These are phyloP conservation scores for Sanghuangporus sanghuang DNA, from an alignment of 1,284 basidiomycete genomes.

Conservation along the genomic window DNA sequence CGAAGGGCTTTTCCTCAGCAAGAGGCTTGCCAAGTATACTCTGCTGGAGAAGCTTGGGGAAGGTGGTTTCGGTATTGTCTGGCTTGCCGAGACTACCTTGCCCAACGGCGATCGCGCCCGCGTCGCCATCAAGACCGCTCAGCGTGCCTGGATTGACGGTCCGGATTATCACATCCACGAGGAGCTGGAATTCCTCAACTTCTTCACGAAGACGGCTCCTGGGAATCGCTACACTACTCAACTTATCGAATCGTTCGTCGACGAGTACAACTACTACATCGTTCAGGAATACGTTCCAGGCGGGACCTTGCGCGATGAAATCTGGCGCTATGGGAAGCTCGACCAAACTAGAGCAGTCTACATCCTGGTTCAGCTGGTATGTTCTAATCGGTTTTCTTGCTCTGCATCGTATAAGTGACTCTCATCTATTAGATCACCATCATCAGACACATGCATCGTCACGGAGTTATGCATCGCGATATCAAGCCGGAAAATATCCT, in stretches of 20 bases:
- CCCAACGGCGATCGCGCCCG: background rate
- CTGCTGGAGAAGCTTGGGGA: background rate
- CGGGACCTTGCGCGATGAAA: conserved; percentile 2
- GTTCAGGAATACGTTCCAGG: background rate
- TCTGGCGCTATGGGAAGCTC: background rate
- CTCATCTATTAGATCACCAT: background rate
- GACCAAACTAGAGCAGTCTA: background rate
- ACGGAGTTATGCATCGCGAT: conserved; percentile 59
- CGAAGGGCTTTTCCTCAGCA: background rate
- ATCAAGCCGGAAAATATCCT: conserved; percentile 65
- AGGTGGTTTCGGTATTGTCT: background rate
- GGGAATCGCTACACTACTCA: background rate
- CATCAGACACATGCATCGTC: background rate
- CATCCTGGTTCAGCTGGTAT: background rate
- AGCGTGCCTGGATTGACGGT: background rate
- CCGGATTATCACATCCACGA: background rate
- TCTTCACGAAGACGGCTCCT: background rate
- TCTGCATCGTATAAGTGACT: background rate
- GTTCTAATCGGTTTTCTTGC: background rate
- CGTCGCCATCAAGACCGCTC: conserved; percentile 3
- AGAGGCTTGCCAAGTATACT: background rate
- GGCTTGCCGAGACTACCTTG: background rate
- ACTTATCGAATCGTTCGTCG: conserved; percentile 3
- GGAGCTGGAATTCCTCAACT: background rate
- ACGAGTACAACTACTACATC: conserved; percentile 2